These are phyloP conservation scores for Brassica carinata DNA, from an alignment of 345 rosid genomes.

Conservation along the genomic window DNA sequence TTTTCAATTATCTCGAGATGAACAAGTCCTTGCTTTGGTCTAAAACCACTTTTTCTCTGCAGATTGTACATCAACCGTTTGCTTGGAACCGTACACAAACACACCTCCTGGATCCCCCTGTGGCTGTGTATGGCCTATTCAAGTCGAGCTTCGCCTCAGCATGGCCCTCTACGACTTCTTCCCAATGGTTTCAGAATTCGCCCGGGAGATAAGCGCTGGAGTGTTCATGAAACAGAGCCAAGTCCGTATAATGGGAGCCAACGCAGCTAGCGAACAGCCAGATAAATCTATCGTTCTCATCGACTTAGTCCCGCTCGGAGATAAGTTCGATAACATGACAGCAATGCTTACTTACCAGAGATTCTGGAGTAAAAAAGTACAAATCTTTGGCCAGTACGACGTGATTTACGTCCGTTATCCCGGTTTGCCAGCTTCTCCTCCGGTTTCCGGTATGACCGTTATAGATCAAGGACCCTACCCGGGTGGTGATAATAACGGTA, in stretches of 20 bases:
- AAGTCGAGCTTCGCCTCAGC: slow-evolving; percentile 75
- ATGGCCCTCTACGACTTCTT: slow-evolving; percentile 91
- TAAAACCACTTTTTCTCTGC: slow-evolving; percentile 26
- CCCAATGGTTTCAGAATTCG: slow-evolving; percentile 90
- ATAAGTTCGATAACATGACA: slow-evolving; percentile 73
- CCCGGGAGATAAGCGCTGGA: slow-evolving; percentile 75
- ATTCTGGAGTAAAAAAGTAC: slow-evolving; percentile 84
- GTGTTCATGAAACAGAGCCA: slow-evolving; percentile 96
- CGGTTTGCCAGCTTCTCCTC: slow-evolving; percentile 94
- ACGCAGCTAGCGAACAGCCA: slow-evolving; percentile 79
- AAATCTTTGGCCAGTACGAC: slow-evolving; percentile 73
- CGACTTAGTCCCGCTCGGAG: slow-evolving; percentile 89
- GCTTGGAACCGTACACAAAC: slow-evolving; percentile 83
- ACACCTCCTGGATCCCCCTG: slow-evolving; percentile 96
- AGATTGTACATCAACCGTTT: slow-evolving; percentile 79
- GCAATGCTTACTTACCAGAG: slow-evolving; percentile 79
- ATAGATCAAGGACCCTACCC: slow-evolving; percentile 70
- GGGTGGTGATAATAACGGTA: slow-evolving; percentile 45
- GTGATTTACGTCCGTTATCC: slow-evolving; percentile 85
- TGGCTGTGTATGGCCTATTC: slow-evolving; percentile 94
- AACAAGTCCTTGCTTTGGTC: not conserved
- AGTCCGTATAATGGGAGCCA: slow-evolving; percentile 94
- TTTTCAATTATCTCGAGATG: not conserved
- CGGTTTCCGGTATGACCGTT: slow-evolving; percentile 53
- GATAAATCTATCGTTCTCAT: slow-evolving; percentile 79